Base-by-base conservation (phyloP, 768 basidiomycete genomes). In the Boletus edulis region DNA sequence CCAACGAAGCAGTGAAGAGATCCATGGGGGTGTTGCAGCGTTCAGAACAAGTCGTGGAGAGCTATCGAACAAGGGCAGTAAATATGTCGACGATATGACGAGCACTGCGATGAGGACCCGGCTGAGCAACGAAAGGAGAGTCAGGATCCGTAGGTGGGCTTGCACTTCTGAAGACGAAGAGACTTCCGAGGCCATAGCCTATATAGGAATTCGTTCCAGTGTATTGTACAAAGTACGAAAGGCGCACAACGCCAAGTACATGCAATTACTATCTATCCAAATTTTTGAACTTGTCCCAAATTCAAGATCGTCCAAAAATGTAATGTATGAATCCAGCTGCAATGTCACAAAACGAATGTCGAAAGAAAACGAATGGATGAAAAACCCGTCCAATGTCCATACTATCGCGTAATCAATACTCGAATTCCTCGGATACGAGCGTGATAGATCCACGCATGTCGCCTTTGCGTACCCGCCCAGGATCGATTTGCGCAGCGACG, bases 391-490 rank as follows among this genome's bases (percentile, higher is more conserved):
- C 29, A 29, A 29, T 29, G 29, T 29, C 29, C 22, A 11, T 32
- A 13, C 22, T 13, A 41, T 20, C 24, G 46, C 3, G 12, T 24
- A 13, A 17, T 79, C 67, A 88, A 60, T 79, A 82, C 53, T 81
- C 80, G 62, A 86, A 87, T 58, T 89, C 85, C 63, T 89, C 87
- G 3, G 83, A 82, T 31, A 86, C 76, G 49, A 89, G 76, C 29
- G 78, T 69, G 52, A 89, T 81, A 20, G 74, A 77, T 17, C 86
- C 83, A 37, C 81, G 77, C 68, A 76, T 74, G 67, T 86, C 83
- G 4, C 84, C 86, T 45, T 72, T 69, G 54, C 76, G 62, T 55
- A 86, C 73, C 53, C 78, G 76, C 31, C 59, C 61, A 20, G 85
- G 81, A 64, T 81, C 76, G 55, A 89, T 87, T 54, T 84, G 81